A percentile compares a stretch with the other conserved stretches of the same genome.
phyloP scores from a whole-genome alignment of 2,329 filamentous ascomycete genomes.

The Venturia asperata region DNA sequence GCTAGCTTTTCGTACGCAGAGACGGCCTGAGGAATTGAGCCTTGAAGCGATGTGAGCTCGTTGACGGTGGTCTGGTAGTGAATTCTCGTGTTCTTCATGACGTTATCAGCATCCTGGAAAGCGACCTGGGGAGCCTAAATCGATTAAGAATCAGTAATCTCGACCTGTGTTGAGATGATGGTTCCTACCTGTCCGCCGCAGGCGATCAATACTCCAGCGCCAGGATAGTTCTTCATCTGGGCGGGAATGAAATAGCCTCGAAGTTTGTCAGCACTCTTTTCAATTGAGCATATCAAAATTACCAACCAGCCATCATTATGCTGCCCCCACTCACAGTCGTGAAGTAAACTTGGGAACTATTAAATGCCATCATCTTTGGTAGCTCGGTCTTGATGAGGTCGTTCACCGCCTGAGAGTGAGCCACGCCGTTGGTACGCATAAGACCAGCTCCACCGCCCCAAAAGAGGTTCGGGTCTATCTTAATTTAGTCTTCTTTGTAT shows the following conservation, averaged over 20 bases:
- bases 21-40: conserved; percentile 45
- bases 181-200: conserved; percentile 40
- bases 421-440: conserved; percentile 48
- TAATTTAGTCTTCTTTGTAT: not conserved
- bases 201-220: conserved; percentile 48
- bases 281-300: conserved; percentile 31
- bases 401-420: conserved; percentile 50
- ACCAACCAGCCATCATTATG: conserved; percentile 39
- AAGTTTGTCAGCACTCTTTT: not conserved
- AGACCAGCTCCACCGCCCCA: conserved; percentile 51
- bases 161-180: not conserved
- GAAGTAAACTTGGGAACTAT: conserved; percentile 48
- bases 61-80: conserved; percentile 43
- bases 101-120: conserved; percentile 38
- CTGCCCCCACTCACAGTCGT: conserved; percentile 51
- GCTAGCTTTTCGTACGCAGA: conserved; percentile 46
- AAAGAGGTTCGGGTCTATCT: conserved; percentile 44
- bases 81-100: conserved; percentile 43
- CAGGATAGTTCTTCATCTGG: conserved; percentile 46
- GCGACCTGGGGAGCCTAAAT: conserved; percentile 45
- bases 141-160: not conserved
- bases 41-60: conserved; percentile 46
- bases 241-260: conserved; percentile 43
- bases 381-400: conserved; percentile 45
- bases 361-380: conserved; percentile 48